Evolutionary conservation across 2,329 filamentous ascomycete species (phyloP).

Genomic region (Neospermospora avenae): DNA sequence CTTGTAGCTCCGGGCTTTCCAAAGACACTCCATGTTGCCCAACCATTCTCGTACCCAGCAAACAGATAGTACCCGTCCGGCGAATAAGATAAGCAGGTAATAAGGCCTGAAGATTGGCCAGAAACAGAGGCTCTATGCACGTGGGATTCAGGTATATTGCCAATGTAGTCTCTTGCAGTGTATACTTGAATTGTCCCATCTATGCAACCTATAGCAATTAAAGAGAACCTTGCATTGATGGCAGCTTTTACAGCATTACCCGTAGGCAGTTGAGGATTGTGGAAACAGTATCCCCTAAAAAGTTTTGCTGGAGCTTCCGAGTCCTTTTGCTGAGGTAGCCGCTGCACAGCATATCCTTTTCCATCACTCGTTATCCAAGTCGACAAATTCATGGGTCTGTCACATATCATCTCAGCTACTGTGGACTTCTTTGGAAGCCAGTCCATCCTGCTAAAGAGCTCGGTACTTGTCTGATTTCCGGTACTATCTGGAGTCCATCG

Average conservation of each 20-base stretch:
- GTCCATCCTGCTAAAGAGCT: constrained; percentile 80
- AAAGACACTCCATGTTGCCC: constrained; percentile 97
- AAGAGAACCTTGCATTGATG: constrained; percentile 91
- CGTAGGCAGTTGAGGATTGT: constrained; percentile 59
- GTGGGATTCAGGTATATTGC: constrained; percentile 88
- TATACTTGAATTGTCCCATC: constrained; percentile 86
- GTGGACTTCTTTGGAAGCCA: constrained; percentile 78
- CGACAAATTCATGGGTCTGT: constrained; percentile 92
- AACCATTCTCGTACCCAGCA: constrained; percentile 86
- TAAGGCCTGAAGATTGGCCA: constrained; percentile 59
- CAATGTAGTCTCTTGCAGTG: constrained; percentile 85
- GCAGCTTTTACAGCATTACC: constrained; percentile 69
- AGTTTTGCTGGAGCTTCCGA: constrained; percentile 52
- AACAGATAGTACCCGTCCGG: constrained; percentile 96
- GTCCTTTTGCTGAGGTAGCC: constrained; percentile 47
- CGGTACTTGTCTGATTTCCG: constrained; percentile 84
- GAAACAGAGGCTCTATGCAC: constrained; percentile 69
- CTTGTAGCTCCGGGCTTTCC: constrained; percentile 85
- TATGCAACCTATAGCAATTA: constrained; percentile 81
- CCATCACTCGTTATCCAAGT: constrained; percentile 92
- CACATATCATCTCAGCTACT: constrained; percentile 83
- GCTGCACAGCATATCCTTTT: constrained; percentile 85
- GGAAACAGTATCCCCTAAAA: constrained; percentile 91
- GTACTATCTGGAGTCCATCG: constrained; percentile 83
- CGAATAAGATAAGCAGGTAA: constrained; percentile 80